A percentile compares a stretch with the other conserved stretches of the same genome.
Evolutionary conservation across 2,329 filamentous ascomycete species (phyloP).

Genomic region (Diplodia mutila): DNA sequence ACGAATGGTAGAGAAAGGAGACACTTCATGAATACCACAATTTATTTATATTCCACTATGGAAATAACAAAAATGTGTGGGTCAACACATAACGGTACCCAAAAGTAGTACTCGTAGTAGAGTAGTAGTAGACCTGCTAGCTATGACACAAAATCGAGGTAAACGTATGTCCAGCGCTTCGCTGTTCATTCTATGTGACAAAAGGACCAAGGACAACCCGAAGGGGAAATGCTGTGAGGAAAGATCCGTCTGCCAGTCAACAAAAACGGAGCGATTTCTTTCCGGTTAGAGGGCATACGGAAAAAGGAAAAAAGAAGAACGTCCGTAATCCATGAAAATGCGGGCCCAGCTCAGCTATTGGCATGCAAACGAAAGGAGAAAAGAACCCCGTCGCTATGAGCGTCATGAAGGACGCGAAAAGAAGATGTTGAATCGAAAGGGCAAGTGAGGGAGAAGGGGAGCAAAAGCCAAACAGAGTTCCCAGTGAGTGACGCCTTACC

Average conservation of each 20-base stretch:
- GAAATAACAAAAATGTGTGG: neutral
- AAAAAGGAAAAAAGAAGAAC: neutral
- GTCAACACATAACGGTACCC: neutral
- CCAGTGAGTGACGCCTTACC: neutral
- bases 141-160: neutral
- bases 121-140: constrained; percentile 1
- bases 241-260: neutral
- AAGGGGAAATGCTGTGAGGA: neutral
- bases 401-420: constrained; percentile 4
- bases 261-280: neutral
- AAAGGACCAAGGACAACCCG: neutral
- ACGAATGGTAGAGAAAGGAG: neutral
- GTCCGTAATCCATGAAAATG: constrained; percentile 8
- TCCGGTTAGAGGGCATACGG: neutral
- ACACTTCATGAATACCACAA: neutral
- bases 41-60: neutral
- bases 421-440: constrained; percentile 4
- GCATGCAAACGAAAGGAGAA: neutral
- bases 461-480: neutral
- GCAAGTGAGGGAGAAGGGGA: neutral
- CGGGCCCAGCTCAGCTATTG: constrained; percentile 14
- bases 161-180: neutral
- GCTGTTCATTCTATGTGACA: constrained; percentile 1
- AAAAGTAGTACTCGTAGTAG: neutral
- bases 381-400: constrained; percentile 19